Evolutionary conservation across 2,329 filamentous ascomycete species (phyloP).

Genomic region (Aureobasidium sp.): DNA sequence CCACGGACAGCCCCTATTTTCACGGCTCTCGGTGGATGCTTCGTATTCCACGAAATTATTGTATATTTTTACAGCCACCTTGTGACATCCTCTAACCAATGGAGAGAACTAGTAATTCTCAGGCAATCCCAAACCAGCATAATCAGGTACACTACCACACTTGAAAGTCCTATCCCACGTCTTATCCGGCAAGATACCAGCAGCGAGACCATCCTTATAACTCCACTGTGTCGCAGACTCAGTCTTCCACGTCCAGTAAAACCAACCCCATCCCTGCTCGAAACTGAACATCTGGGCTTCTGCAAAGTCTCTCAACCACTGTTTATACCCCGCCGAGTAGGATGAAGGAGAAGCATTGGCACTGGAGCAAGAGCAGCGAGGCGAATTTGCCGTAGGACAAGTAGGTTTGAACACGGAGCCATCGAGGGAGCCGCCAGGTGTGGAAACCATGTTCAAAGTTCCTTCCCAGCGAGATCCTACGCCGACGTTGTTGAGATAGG

Average conservation of each 20-base stretch:
- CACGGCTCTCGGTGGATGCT: too few relatives aligned
- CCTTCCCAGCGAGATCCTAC: slow-evolving; percentile 88
- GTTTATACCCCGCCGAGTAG: slow-evolving; percentile 70
- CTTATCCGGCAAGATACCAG: slow-evolving; percentile 63
- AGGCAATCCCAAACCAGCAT: slow-evolving; percentile 29
- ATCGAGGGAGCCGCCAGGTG: slow-evolving; percentile 44
- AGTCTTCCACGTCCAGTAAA: slow-evolving; percentile 98
- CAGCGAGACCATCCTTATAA: slow-evolving; percentile 68
- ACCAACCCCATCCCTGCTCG: slow-evolving; percentile 92
- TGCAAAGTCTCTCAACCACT: slow-evolving; percentile 81
- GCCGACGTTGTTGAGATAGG: slow-evolving; percentile 80
- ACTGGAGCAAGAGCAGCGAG: slow-evolving; percentile 59
- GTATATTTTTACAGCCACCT: too few relatives aligned
- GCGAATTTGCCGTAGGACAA: slow-evolving; percentile 58
- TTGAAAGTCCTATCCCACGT: slow-evolving; percentile 35
- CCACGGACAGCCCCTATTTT: too few relatives aligned
- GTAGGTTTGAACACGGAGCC: slow-evolving; percentile 58
- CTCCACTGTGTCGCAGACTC: slow-evolving; percentile 85
- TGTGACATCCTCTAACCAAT: too few relatives aligned
- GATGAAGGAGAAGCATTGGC: slow-evolving; percentile 64
- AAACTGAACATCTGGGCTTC: slow-evolving; percentile 95
- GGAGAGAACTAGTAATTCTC: slow-evolving; percentile 31
- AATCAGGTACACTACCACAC: slow-evolving; percentile 34
- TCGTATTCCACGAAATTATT: too few relatives aligned
- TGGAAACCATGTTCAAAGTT: slow-evolving; percentile 55